Evolutionary conservation across 2,329 filamentous ascomycete species (phyloP), one percentile per base, ranked within the genome.

Genomic region (Sporothrix euskadiensis): DNA sequence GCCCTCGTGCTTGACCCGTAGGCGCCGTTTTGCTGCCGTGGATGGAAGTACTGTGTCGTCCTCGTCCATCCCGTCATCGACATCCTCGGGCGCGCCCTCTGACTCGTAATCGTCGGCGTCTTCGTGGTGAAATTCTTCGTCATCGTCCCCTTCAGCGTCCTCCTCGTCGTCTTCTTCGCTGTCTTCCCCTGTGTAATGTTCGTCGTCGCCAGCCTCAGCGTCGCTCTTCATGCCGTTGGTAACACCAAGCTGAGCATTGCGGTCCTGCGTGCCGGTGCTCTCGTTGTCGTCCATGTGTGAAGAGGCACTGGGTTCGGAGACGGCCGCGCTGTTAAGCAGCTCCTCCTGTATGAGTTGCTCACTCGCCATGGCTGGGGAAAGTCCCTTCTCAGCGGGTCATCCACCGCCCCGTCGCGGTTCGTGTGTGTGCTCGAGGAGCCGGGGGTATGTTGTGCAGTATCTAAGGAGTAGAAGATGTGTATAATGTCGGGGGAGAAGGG

Each of bases 331-430:
- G 77, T 87, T 85, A 77, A 88, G 87, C 73, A 88, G 82, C 79
- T 88, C 85, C 74, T 89, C 87, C 78, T 88, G 84, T 81, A 87
- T 88, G 69, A 85, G 82, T 77, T 87, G 86, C 72, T 85, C 83
- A 77, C 84, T 87, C 71, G 84, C 80, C 85, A 88, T 88, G 65
- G 44, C 65, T 26, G 54, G 6, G 7, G 22, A 19, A 9, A 56
- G 35, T 68, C 32, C 54, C 63, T 35, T 44, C 65, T 54, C 26
- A 7, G 57, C 70, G 30, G 47, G 32, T 73, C 56, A 35, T 30
- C 49, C 52, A 56, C 63, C 52, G 52, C 63, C 63, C 63, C 16
- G 47, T 39, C 35, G n/a, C 41, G 65, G 44, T 14, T 26, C 10
- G 22, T 35, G 26, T 59, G 32, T 56, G 59, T 70, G 56, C 72